Conservation (phyloP, 805 yeast species). For the Cyberlindnera mrakii region DNA sequence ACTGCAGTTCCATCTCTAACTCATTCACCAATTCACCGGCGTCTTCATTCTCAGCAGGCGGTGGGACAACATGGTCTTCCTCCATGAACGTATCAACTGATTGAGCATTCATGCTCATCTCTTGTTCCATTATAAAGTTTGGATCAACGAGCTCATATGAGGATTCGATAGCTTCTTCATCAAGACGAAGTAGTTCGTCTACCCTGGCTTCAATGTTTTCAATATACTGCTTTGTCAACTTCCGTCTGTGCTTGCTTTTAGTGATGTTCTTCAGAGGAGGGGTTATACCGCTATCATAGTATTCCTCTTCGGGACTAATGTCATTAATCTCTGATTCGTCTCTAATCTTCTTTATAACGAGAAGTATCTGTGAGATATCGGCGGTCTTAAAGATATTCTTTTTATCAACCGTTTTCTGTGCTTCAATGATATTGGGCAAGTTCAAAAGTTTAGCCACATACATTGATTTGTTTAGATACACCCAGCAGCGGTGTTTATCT, state of each 20-base stretch:
- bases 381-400: slow-evolving; percentile 84
- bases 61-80: slow-evolving; percentile 1
- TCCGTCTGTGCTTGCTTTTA: slow-evolving; percentile 64
- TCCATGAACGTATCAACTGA: slow-evolving; percentile 2
- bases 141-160: slow-evolving; percentile 69
- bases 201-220: slow-evolving; percentile 76
- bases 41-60: slow-evolving; percentile 1
- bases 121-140: slow-evolving; percentile 15
- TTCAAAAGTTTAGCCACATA: slow-evolving; percentile 86
- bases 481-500: slow-evolving; percentile 72
- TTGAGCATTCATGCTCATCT: not conserved
- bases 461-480: slow-evolving; percentile 58
- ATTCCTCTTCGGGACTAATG: slow-evolving; percentile 31
- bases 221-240: slow-evolving; percentile 63
- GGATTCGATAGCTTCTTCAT: slow-evolving; percentile 78
- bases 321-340: slow-evolving; percentile 42
- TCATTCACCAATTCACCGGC: slow-evolving; percentile 25
- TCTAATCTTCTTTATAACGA: slow-evolving; percentile 56
- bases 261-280: slow-evolving; percentile 72
- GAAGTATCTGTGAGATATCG: slow-evolving; percentile 79
- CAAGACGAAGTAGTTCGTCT: slow-evolving; percentile 65
- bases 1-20: slow-evolving; percentile 51
- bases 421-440: slow-evolving; percentile 82
- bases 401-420: slow-evolving; percentile 81
- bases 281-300: slow-evolving; percentile 61